A percentile compares a stretch with the other conserved stretches of the same genome.
phyloP scores from a whole-genome alignment of 768 basidiomycete species.

The Tulasnella sp. region DNA sequence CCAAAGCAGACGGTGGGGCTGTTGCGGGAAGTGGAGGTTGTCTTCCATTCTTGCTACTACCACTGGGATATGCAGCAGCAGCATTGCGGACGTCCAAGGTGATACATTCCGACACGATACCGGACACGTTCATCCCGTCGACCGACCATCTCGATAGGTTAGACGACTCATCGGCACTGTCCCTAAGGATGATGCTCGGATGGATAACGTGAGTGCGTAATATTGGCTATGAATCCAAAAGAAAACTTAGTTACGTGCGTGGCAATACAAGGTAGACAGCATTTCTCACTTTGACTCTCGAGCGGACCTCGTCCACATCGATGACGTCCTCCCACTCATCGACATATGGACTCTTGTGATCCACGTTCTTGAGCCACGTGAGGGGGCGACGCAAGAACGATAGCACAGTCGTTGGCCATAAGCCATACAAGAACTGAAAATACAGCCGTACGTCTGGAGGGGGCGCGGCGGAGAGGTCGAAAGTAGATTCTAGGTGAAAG shows the following conservation, averaged over 20 bases:
- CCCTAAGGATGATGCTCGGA: slow-evolving; percentile 57
- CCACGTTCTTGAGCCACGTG: slow-evolving; percentile 45
- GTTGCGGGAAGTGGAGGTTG: neutral
- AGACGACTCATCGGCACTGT: slow-evolving; percentile 51
- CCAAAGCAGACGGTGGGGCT: too few relatives aligned
- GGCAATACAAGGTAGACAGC: neutral
- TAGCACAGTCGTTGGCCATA: slow-evolving; percentile 83
- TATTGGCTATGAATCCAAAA: slow-evolving; percentile 40
- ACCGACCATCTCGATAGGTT: slow-evolving; percentile 55
- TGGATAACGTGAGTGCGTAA: slow-evolving; percentile 65
- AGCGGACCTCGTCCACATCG: slow-evolving; percentile 57
- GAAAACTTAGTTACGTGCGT: neutral
- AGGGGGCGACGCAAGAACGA: slow-evolving; percentile 64
- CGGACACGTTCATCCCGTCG: slow-evolving; percentile 42
- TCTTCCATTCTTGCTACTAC: neutral
- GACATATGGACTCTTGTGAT: slow-evolving; percentile 48
- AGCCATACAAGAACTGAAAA: slow-evolving; percentile 76
- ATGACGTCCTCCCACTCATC: slow-evolving; percentile 61
- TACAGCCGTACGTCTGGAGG: slow-evolving; percentile 51
- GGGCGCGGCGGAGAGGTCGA: slow-evolving; percentile 42
- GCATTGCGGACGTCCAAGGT: slow-evolving; percentile 57
- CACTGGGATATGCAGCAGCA: slow-evolving; percentile 24
- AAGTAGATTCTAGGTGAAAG: slow-evolving; percentile 36
- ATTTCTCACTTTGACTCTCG: slow-evolving; percentile 53
- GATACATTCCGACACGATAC: slow-evolving; percentile 55